These are phyloP conservation scores for Saturnispora halmiae DNA, from an alignment of 805 yeast genomes.

Conservation along the genomic window DNA sequence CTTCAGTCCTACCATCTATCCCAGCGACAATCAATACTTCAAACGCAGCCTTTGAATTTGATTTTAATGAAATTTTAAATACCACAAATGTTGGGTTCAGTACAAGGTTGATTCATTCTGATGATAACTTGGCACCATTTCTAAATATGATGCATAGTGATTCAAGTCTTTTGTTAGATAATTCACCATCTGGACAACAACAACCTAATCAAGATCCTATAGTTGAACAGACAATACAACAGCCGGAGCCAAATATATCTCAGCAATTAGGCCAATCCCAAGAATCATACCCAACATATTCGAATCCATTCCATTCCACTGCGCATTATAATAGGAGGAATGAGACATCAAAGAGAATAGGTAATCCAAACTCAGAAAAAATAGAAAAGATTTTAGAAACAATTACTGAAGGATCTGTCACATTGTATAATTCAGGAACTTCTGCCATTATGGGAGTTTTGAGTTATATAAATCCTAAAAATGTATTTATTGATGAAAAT, in stretches of 20 bases:
- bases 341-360: conserved; percentile 28
- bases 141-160: conserved; percentile 1
- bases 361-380: conserved; percentile 40
- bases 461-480: conserved; percentile 38
- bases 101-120: conserved; percentile 31
- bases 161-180: background rate
- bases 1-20: too few relatives aligned
- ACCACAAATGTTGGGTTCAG: conserved; percentile 28
- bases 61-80: conserved; percentile 25
- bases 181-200: background rate
- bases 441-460: conserved; percentile 43
- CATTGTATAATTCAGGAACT: conserved; percentile 42
- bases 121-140: conserved; percentile 22
- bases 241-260: too few relatives aligned
- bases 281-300: conserved; percentile 18
- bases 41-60: conserved; percentile 14
- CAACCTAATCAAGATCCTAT: too few relatives aligned
- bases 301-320: conserved; percentile 21
- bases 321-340: conserved; percentile 9
- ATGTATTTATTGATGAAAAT: conserved; percentile 36
- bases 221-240: too few relatives aligned
- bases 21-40: background rate
- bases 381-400: conserved; percentile 39
- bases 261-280: conserved; percentile 15
- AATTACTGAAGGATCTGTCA: conserved; percentile 37